Conservation (phyloP, 2,329 filamentous ascomycete genomes). For the Fusarium nelsonii region DNA sequence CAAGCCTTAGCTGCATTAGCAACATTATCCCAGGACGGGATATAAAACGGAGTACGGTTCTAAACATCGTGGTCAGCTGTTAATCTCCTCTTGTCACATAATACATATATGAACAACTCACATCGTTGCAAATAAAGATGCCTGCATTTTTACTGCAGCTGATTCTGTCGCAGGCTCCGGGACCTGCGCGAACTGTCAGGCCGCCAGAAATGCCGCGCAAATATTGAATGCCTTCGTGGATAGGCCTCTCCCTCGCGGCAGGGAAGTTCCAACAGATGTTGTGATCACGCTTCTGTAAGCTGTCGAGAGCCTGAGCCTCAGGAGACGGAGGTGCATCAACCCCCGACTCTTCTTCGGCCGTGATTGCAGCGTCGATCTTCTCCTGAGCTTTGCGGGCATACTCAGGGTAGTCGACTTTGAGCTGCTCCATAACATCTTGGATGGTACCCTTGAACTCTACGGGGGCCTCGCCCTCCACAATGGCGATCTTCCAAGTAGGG, state of each 20-base stretch:
- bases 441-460: background rate
- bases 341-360: background rate
- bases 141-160: background rate
- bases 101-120: accelerated
- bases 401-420: background rate
- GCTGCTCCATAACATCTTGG: background rate
- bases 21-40: background rate
- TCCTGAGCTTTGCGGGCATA: background rate
- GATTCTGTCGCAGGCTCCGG: background rate
- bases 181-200: background rate
- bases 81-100: background rate
- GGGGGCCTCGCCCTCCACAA: background rate
- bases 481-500: background rate
- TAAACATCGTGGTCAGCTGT: background rate
- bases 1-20: background rate
- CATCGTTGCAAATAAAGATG: background rate
- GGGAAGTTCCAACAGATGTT: background rate
- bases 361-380: background rate
- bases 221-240: background rate
- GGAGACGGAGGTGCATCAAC: background rate
- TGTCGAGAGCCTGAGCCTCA: background rate
- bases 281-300: background rate
- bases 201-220: background rate
- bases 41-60: background rate
- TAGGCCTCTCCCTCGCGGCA: accelerated